Base-by-base conservation (phyloP, 2,329 filamentous ascomycete genomes). In the Seiridium cupressi region DNA sequence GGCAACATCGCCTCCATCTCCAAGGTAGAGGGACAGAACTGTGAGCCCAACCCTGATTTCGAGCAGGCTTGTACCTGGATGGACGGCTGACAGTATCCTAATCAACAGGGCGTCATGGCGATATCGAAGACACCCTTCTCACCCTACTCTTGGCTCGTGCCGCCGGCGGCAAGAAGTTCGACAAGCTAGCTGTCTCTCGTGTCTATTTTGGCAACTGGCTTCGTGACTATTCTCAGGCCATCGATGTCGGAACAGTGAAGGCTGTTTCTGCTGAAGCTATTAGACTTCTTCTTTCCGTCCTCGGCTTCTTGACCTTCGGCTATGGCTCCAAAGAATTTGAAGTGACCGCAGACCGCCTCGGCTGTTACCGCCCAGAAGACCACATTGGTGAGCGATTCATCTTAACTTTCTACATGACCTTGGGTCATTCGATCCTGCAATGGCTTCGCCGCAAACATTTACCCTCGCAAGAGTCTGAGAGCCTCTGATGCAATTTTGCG, bases 201-300 rank as follows among this genome's bases (percentile, higher is more conserved):
- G 91, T 96, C 64, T 97, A 97, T 80, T 97, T 97, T 79, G 93
- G 93, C 65, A 97, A 97, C 80, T 97, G 93, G 93, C 85, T 97
- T 40, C 86, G 84, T 61, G 93, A 97, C 76, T 97, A 97, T 77
- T 95, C 91, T 57, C 93, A 97, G 76, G 93, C 93, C 62, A 91
- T 97, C 68, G 93, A 97, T 74, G 91, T 97, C 55, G 93, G 92
- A 63, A 96, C 92, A 3, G 86, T 97, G 77, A 97, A 97, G 79
- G 86, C 89, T 68, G 93, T 97, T 64, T 94, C 91, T 59, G 89
- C 92, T 56, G 92, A 96, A 76, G 93, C 93, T 61, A 96, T 97
- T 70, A 89, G 93, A 40, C 90, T 97, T 54, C 80, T 97, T 11
- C 85, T 97, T 59, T 96, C 91, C 82, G 86, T 97, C 51, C 83